Evolutionary conservation across 2,329 filamentous ascomycete species (phyloP), one percentile per base, ranked within the genome.

Genomic region (Akanthomyces dipterigenus): DNA sequence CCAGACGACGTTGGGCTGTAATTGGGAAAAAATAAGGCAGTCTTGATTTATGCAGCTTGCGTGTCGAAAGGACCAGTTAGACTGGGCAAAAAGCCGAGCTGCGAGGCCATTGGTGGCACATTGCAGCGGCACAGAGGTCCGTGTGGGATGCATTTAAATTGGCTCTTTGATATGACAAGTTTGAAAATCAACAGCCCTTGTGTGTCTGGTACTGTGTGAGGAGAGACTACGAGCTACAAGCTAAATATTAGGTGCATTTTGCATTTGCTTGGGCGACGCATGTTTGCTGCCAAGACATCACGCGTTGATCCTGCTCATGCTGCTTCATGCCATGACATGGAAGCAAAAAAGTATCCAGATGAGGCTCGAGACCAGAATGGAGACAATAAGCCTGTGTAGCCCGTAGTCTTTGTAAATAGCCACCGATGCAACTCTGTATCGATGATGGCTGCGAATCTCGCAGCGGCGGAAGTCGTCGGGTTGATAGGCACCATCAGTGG

Each of bases 1-100:
- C 48, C 56, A 60, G 56, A 60, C 45, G 55, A 50, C 22, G 50
- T 58, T 58, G 55, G 55, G 55, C 55, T 58, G 45, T 49, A 58
- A 58, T 42, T 50, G 56, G 38, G 45, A 16, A 60, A 53, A 42
- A 60, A 53, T 34, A 48, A 40, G 20, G 40, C 40, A 24, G 54
- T 46, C 43, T 46, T 28, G 28, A 48, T 36, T 46, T 34, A 48
- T 49, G 55, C 55, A 57, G 55, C 20, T 24, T 43, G 45, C 11
- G 14, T 24, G 14, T 57, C 18, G 20, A 18, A 20, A 26, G 31
- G 55, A 48, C 55, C 42, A 48, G 42, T 57, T 11, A 57, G 43
- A 46, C 40, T 38, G 31, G 20, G 31, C 42, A 12, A 38, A 48
- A 48, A 45, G 34, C 2, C 31, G 53, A 22, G 20, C 40, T 8